These are phyloP conservation scores for Sphaerulina vaccinii DNA, from an alignment of 2,329 filamentous ascomycete genomes.

Conservation along the genomic window DNA sequence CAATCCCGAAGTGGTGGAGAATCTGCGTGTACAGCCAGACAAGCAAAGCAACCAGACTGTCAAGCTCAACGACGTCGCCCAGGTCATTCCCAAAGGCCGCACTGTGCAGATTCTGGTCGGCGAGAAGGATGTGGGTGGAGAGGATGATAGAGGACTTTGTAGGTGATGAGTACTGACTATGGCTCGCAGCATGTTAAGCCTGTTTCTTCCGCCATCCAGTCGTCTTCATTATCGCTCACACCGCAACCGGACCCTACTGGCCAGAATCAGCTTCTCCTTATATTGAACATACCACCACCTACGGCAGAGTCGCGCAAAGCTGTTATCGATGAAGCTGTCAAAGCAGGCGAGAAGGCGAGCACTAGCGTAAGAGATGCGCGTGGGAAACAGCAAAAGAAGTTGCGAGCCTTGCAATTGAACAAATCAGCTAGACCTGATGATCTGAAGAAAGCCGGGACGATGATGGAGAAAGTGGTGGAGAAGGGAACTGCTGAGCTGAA, in stretches of 20 bases:
- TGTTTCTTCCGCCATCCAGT: constrained; percentile 53
- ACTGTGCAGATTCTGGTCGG: constrained; percentile 62
- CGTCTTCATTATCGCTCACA: constrained; percentile 50
- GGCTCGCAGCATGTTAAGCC: constrained; percentile 54
- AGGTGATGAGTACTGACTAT: background rate
- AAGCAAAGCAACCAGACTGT: constrained; percentile 53
- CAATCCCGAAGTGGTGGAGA: constrained; percentile 62
- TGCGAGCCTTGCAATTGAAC: constrained; percentile 45
- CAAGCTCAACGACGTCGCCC: constrained; percentile 62
- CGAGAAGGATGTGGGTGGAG: constrained; percentile 58
- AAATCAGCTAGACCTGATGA: constrained; percentile 49
- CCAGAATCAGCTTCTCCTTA: constrained; percentile 51
- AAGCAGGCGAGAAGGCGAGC: constrained; percentile 45
- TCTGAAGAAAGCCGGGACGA: constrained; percentile 48
- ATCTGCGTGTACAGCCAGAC: constrained; percentile 57
- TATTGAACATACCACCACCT: constrained; percentile 57
- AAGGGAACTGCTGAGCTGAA: constrained; percentile 50
- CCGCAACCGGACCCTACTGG: constrained; percentile 52
- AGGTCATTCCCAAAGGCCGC: constrained; percentile 65
- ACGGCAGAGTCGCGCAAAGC: constrained; percentile 53
- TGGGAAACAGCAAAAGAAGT: constrained; percentile 50
- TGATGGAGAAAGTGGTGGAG: constrained; percentile 54
- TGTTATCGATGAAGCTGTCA: constrained; percentile 36
- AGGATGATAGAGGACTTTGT: constrained; percentile 15
- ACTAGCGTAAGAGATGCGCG: constrained; percentile 45